Evolutionary conservation across 345 rosid genomes (phyloP).

Genomic region (Linum trigynum): DNA sequence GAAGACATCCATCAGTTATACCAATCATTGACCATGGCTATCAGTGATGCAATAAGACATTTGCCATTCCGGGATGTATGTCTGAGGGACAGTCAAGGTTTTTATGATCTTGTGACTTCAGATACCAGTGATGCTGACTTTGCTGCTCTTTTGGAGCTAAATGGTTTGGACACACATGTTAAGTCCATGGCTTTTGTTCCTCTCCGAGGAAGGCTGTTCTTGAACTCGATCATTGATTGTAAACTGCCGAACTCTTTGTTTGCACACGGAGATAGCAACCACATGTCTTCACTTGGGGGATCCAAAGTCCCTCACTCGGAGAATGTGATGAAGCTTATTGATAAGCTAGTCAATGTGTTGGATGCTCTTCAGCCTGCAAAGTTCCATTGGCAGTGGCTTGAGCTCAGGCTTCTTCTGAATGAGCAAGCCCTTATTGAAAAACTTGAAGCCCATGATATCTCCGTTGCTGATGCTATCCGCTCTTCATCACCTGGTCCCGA

Average conservation of each 20-base stretch:
- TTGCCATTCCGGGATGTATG: conserved; percentile 87
- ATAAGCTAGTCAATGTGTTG: conserved; percentile 68
- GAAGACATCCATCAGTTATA: conserved; percentile 77
- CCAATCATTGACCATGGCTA: conserved; percentile 66
- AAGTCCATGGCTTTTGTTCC: conserved; percentile 74
- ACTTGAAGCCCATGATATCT: conserved; percentile 60
- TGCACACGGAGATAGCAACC: conserved; percentile 42
- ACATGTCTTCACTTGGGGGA: conserved; percentile 44
- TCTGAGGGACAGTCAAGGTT: conserved; percentile 66
- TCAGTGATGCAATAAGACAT: conserved; percentile 71
- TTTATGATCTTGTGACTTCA: conserved; percentile 75
- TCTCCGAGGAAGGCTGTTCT: conserved; percentile 84
- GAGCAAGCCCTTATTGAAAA: conserved; percentile 88
- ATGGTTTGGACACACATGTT: conserved; percentile 57
- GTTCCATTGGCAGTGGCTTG: conserved; percentile 99
- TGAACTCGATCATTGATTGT: conserved; percentile 79
- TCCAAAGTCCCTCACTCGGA: conserved; percentile 40
- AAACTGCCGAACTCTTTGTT: conserved; percentile 43
- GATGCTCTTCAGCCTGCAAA: conserved; percentile 91
- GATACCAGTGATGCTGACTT: conserved; percentile 85
- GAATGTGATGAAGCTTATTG: conserved; percentile 59
- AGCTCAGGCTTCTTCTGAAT: conserved; percentile 89
- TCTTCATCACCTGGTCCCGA: conserved; percentile 61
- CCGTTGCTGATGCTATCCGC: conserved; percentile 67
- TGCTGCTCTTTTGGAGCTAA: conserved; percentile 56